Evolutionary conservation across 129 eudicot genomes (phyloP).

Genomic region (Helianthus tuberosus): DNA sequence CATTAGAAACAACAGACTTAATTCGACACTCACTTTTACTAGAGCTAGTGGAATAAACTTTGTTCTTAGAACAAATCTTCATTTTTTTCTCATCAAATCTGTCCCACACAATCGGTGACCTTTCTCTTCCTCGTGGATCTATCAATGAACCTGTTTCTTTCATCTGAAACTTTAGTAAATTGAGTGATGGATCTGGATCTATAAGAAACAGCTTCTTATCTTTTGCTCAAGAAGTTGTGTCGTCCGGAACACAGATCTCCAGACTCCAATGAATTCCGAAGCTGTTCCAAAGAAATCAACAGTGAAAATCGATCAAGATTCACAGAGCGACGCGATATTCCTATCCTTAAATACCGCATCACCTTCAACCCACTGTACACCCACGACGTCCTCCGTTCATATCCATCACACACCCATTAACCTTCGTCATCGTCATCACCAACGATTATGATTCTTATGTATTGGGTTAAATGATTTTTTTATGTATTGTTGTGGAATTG

Average conservation of each 20-base stretch:
- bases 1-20: too few relatives aligned
- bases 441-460: too few relatives aligned
- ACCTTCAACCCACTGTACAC: too few relatives aligned
- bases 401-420: too few relatives aligned
- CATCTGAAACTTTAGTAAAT: neutral
- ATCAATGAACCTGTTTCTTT: constrained; percentile 12
- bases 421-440: too few relatives aligned
- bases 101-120: constrained; percentile 77
- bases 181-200: neutral
- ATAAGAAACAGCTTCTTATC: constrained; percentile 22
- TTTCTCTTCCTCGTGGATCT: constrained; percentile 57
- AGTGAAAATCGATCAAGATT: constrained; percentile 16
- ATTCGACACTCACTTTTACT: too few relatives aligned
- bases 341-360: constrained; percentile 9
- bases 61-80: constrained; percentile 30
- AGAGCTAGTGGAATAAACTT: constrained; percentile 10
- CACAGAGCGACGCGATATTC: neutral
- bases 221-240: constrained; percentile 20
- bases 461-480: too few relatives aligned
- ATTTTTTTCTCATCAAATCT: constrained; percentile 60
- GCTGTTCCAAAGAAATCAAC: constrained; percentile 21
- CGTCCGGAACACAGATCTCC: constrained; percentile 32
- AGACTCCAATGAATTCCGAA: constrained; percentile 11
- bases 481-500: too few relatives aligned
- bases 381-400: too few relatives aligned